A percentile compares a stretch with the other conserved stretches of the same genome.
Conservation (phyloP, 352 stramenopile genomes). For the Phytophthora pseudosyringae region DNA sequence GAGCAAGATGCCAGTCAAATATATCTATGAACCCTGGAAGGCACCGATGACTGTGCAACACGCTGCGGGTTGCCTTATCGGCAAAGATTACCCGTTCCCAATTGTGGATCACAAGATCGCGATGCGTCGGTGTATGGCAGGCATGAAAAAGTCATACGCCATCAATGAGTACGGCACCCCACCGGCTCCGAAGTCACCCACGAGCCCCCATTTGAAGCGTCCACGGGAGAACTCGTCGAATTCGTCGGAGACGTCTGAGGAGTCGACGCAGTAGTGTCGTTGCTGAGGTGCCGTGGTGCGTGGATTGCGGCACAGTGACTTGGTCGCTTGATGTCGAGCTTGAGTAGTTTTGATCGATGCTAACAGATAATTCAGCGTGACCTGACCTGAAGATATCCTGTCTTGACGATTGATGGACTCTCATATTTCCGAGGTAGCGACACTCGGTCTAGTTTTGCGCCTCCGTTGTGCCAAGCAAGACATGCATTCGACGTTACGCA, state of each 20-base stretch:
- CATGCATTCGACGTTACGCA: conserved; percentile 16
- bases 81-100: conserved; percentile 94
- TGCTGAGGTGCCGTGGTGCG: not conserved
- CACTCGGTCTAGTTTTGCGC: not conserved
- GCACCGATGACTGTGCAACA: conserved; percentile 91
- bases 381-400: not conserved
- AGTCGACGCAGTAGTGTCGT: conserved; percentile 31
- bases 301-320: too few relatives aligned
- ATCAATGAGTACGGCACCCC: conserved; percentile 39
- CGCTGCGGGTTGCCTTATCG: conserved; percentile 84
- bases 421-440: too few relatives aligned
- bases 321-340: conserved; percentile 9
- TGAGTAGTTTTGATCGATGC: conserved; percentile 31
- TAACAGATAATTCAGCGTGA: conserved; percentile 10
- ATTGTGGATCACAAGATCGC: conserved; percentile 95
- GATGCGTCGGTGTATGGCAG: conserved; percentile 90
- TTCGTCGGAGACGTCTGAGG: conserved; percentile 44
- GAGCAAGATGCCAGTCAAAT: conserved; percentile 93
- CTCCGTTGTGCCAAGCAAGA: not conserved
- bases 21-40: conserved; percentile 98
- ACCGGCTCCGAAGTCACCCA: conserved; percentile 20
- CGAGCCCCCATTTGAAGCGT: conserved; percentile 38
- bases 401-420: conserved; percentile 22
- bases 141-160: conserved; percentile 92
- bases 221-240: conserved; percentile 40